Conservation (phyloP, 306 rosid species). For the Quercus engelmannii region DNA sequence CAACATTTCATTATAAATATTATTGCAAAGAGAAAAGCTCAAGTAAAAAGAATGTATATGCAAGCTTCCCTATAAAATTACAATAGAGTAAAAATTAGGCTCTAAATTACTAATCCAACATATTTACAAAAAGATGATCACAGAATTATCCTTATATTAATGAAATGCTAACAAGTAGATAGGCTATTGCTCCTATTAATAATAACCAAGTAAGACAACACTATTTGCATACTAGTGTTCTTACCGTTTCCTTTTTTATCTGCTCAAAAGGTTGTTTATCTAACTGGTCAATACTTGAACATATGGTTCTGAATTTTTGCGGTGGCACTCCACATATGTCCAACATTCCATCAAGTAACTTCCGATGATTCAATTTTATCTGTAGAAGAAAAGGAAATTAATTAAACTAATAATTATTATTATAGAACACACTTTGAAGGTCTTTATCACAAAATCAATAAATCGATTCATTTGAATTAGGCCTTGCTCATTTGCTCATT, state of each 20-base stretch:
- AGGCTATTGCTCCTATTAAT: background rate
- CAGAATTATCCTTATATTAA: background rate
- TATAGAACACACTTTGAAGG: background rate
- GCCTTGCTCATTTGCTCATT: no score
- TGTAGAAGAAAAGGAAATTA: conserved; percentile 27
- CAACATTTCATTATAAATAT: background rate
- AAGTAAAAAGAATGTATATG: no score
- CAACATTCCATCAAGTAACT: conserved; percentile 90
- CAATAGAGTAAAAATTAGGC: no score
- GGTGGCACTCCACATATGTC: conserved; percentile 90
- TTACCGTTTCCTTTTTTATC: conserved; percentile 86
- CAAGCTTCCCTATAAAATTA: no score
- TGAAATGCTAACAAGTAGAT: background rate
- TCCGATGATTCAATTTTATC: conserved; percentile 88
- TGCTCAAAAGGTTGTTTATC: conserved; percentile 89
- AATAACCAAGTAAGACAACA: background rate
- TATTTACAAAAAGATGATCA: background rate
- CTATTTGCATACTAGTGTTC: background rate
- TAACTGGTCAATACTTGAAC: conserved; percentile 89
- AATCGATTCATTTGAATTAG: no score
- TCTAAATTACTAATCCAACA: background rate
- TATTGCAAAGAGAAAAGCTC: no score
- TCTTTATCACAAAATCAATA: no score
- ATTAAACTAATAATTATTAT: background rate
- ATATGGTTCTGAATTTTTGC: conserved; percentile 91